Evolutionary conservation across 1,284 basidiomycete species (phyloP), one percentile per base, ranked within the genome.

Genomic region (Leccinum fallax): DNA sequence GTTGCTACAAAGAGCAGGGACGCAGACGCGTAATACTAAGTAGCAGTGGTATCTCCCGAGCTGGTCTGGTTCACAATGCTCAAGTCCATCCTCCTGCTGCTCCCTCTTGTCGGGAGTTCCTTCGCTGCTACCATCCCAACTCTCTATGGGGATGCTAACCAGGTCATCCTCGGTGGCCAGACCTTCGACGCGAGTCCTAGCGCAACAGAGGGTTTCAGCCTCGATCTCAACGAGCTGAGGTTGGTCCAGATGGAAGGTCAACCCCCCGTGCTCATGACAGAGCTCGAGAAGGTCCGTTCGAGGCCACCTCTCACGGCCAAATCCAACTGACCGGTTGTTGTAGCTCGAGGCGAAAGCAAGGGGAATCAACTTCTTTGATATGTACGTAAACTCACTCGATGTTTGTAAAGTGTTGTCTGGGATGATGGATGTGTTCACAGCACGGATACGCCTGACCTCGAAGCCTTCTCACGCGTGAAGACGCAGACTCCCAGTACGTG

Each of bases 321-420:
- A 2, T 8, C n/a, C 32, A 46, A 51, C 46, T 55, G 2, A 63
- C 54, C n/a, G 2, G n/a, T 19, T 28, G 24, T 26, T 28, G 8
- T 36, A 1, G 92, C 91, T 95, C 65, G 79, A 86, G 70, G 84
- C 87, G 61, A 95, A 92, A 77, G 87, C 87, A 49, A 81, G 83
- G 67, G 89, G 90, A 64, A 67, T 86, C 78, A 88, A 84, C 60
- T 95, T 95, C 82, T 92, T 95, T 78, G 94, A 96, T 76, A 85
- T 96, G 93, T 95, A 76, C 76, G 80, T 69, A 61, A 59, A 21
- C 63, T 65, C 48, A 57, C 59, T 65, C 48, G 56, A 19, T 30
- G 1, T 2, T 19, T 30, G 5, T 10, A 2, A 43, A 46, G n/a
- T 10, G 5, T 54, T 8, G 60, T 26, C 16, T 61, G 67, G 68